Percentiles rank a stretch among this genome's conserved stretches.
Evolutionary conservation across 192 early-diverging fungal species (phyloP).

Genomic region (Backusella liffmaniae): DNA sequence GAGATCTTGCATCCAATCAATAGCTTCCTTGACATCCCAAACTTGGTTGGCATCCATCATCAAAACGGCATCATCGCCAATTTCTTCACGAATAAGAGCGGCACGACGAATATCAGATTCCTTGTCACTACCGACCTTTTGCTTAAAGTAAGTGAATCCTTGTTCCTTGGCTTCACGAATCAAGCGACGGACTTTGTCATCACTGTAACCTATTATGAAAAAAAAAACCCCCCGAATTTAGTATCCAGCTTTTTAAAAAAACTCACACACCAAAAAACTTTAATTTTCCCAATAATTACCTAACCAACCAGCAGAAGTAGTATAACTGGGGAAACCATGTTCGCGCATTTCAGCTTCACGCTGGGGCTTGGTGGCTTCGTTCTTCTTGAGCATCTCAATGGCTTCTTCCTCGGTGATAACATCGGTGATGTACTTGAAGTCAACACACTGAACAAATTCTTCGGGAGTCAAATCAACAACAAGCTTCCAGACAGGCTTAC

Average conservation of each 20-base stretch:
- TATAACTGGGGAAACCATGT: conserved; percentile 43
- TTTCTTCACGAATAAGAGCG: conserved; percentile 40
- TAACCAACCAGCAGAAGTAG: conserved; percentile 43
- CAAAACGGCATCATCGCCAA: conserved; percentile 39
- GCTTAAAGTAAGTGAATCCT: conserved; percentile 48
- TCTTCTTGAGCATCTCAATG: conserved; percentile 37
- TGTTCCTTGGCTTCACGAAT: conserved; percentile 37
- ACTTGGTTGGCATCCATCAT: conserved; percentile 54
- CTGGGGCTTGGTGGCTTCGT: conserved; percentile 33
- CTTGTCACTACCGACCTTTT: conserved; percentile 42
- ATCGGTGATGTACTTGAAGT: conserved; percentile 48
- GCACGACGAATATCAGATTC: conserved; percentile 39
- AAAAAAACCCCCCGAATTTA: not conserved
- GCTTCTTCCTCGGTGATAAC: conserved; percentile 42
- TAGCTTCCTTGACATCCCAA: conserved; percentile 48
- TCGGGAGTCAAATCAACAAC: conserved; percentile 42
- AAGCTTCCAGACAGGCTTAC: conserved; percentile 48
- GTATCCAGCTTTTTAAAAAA: not conserved
- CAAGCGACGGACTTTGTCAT: conserved; percentile 37
- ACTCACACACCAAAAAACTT: not conserved
- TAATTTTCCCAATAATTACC: conserved; percentile 23
- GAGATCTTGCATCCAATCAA: conserved; percentile 45
- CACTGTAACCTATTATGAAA: conserved; percentile 36
- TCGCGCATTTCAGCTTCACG: conserved; percentile 35
- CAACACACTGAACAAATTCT: conserved; percentile 38